Evolutionary conservation across 495 filamentous ascomycete species (phyloP).

Genomic region (Hypoxylon crocopeplum): DNA sequence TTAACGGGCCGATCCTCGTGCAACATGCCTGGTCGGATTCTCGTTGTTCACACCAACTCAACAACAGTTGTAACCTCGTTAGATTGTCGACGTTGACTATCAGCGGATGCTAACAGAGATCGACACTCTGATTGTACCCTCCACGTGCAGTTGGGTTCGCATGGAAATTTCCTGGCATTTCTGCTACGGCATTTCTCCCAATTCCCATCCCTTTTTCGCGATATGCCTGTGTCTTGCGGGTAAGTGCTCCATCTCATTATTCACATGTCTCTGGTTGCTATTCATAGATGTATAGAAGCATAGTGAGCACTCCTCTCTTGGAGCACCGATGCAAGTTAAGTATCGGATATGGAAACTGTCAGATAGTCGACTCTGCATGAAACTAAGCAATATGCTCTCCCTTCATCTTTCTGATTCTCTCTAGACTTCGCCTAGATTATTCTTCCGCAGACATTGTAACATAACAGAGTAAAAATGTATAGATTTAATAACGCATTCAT

Average conservation of each 20-base stretch:
- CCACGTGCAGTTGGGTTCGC: constrained; percentile 21
- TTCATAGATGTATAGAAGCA: constrained; percentile 7
- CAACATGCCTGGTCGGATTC: constrained; percentile 12
- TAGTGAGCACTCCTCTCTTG: no score
- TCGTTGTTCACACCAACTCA: constrained; percentile 10
- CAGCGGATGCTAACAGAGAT: constrained; percentile 33
- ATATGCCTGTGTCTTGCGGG: constrained; percentile 25
- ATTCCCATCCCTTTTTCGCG: constrained; percentile 27
- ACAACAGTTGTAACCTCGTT: constrained; percentile 3
- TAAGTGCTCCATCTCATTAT: constrained; percentile 28
- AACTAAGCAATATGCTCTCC: neutral
- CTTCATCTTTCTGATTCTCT: constrained; percentile 3
- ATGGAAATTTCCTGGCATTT: constrained; percentile 13
- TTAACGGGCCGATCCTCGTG: constrained; percentile 35
- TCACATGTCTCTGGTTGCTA: constrained; percentile 6
- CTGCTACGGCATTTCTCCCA: constrained; percentile 31
- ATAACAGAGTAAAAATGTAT: neutral
- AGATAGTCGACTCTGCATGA: no score
- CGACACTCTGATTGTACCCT: constrained; percentile 12
- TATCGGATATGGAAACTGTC: no score
- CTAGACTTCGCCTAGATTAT: constrained; percentile 7
- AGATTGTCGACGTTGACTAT: constrained; percentile 25
- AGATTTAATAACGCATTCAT: constrained; percentile 34
- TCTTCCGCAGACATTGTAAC: constrained; percentile 17
- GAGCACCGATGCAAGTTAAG: no score